Evolutionary conservation across 306 rosid species (phyloP).

Genomic region (Vachellia pachyceras): DNA sequence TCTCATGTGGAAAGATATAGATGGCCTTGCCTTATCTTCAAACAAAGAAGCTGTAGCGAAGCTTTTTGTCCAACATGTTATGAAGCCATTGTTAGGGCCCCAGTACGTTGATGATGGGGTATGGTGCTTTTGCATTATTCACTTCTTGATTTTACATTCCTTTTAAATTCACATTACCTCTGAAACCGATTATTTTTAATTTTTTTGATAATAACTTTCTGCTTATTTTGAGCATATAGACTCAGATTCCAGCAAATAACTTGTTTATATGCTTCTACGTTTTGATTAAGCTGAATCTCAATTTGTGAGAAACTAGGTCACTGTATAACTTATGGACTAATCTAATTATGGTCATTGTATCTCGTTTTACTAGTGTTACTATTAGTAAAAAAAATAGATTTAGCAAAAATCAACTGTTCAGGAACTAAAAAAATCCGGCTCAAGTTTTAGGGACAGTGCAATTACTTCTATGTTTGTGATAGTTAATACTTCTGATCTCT

Average conservation of each 20-base stretch:
- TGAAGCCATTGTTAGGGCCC: conserved; percentile 85
- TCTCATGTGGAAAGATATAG: conserved; percentile 70
- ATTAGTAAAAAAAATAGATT: conserved; percentile 13
- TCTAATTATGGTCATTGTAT: not conserved
- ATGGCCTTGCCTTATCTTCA: conserved; percentile 54
- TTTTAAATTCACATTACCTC: not conserved
- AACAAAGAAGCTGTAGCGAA: conserved; percentile 61
- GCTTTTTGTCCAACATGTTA: conserved; percentile 60
- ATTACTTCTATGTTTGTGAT: not conserved
- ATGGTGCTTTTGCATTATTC: conserved; percentile 28
- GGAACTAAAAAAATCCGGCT: conserved; percentile 4
- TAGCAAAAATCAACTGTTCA: not conserved
- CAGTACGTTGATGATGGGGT: conserved; percentile 84
- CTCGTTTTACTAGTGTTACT: not conserved
- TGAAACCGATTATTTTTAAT: not conserved
- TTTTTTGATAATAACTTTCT: not conserved
- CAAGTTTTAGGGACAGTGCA: not conserved
- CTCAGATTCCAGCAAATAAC: not conserved
- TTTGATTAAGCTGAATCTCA: not conserved
- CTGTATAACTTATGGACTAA: not conserved
- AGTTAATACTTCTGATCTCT: conserved; percentile 31
- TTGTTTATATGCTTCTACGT: not conserved
- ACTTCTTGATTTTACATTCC: not conserved
- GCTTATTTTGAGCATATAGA: not conserved
- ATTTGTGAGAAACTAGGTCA: not conserved